Percentiles rank a stretch among this genome's conserved stretches.
These are phyloP conservation scores for Hebeloma cylindrosporum DNA, from an alignment of 768 basidiomycete species.

Conservation along the genomic window DNA sequence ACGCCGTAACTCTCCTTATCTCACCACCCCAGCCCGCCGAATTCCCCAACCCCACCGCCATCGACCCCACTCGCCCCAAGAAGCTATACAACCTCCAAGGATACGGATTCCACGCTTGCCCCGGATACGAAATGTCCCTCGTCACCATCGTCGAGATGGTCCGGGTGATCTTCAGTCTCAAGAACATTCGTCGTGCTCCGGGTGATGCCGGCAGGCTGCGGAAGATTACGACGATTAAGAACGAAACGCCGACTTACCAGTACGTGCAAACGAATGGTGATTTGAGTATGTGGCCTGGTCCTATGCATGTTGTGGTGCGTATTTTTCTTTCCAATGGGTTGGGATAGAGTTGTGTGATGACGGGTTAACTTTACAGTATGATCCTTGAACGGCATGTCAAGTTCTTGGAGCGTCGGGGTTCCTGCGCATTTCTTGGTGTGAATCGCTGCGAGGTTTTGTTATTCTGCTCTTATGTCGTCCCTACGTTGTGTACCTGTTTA, in stretches of 20 bases:
- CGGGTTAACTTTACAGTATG: too few relatives aligned
- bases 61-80: conserved; percentile 11
- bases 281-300: conserved; percentile 6
- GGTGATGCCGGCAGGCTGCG: conserved; percentile 8
- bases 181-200: conserved; percentile 7
- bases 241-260: conserved; percentile 7
- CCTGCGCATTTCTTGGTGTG: too few relatives aligned
- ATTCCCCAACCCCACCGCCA: conserved; percentile 4
- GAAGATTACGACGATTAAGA: conserved; percentile 2
- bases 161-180: conserved; percentile 10
- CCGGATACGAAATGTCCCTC: conserved; percentile 2
- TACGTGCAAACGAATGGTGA: conserved; percentile 10
- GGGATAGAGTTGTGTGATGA: too few relatives aligned
- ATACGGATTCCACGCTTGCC: conserved; percentile 9
- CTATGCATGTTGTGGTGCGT: conserved; percentile 10
- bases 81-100: conserved; percentile 10
- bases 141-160: conserved; percentile 11
- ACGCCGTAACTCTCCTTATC: not conserved
- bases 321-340: not conserved
- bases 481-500: too few relatives aligned
- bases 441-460: too few relatives aligned
- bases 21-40: conserved; percentile 3
- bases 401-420: too few relatives aligned
- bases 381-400: too few relatives aligned
- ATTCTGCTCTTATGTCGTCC: too few relatives aligned